These are phyloP conservation scores for Cyanidiococcus yangmingshanensis DNA, from an alignment of 23 red algal species.

Conservation along the genomic window DNA sequence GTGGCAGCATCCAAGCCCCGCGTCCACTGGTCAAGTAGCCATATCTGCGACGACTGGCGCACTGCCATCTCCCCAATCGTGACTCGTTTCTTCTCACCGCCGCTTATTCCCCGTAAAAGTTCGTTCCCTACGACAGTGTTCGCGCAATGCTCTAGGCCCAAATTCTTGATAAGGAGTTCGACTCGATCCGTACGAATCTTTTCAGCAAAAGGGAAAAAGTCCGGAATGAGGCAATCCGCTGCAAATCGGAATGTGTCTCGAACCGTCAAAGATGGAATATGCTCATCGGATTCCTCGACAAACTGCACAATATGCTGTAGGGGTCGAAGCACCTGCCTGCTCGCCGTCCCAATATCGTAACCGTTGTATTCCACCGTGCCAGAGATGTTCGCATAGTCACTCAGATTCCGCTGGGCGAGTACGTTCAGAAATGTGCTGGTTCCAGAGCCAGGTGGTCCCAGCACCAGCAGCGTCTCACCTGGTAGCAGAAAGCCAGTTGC, in stretches of 20 bases:
- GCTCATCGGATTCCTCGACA: slow-evolving; percentile 59
- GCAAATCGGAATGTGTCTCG: slow-evolving; percentile 68
- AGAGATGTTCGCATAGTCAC: slow-evolving; percentile 6
- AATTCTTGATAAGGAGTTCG: slow-evolving; percentile 27
- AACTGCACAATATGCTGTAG: slow-evolving; percentile 44
- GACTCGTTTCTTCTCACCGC: slow-evolving; percentile 87
- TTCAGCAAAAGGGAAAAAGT: slow-evolving; percentile 64
- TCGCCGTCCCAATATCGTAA: not conserved
- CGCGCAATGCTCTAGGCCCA: slow-evolving; percentile 60
- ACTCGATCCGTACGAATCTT: slow-evolving; percentile 48
- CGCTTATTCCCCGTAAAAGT: slow-evolving; percentile 65
- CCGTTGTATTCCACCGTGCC: slow-evolving; percentile 74
- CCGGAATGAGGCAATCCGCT: slow-evolving; percentile 52
- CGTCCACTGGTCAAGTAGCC: slow-evolving; percentile 64
- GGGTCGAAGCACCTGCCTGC: slow-evolving; percentile 8
- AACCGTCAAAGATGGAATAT: slow-evolving; percentile 66
- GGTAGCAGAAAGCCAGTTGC: slow-evolving; percentile 48
- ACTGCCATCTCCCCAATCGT: slow-evolving; percentile 82
- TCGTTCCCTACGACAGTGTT: slow-evolving; percentile 61
- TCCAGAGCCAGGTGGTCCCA: slow-evolving; percentile 67
- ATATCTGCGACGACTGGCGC: slow-evolving; percentile 27
- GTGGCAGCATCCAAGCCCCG: slow-evolving; percentile 71
- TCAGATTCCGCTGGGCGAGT: slow-evolving; percentile 28
- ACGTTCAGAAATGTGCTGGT: slow-evolving; percentile 50
- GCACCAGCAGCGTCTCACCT: slow-evolving; percentile 68